Conservation (phyloP, 345 rosid genomes). For the Excoecaria cochinchinensis region DNA sequence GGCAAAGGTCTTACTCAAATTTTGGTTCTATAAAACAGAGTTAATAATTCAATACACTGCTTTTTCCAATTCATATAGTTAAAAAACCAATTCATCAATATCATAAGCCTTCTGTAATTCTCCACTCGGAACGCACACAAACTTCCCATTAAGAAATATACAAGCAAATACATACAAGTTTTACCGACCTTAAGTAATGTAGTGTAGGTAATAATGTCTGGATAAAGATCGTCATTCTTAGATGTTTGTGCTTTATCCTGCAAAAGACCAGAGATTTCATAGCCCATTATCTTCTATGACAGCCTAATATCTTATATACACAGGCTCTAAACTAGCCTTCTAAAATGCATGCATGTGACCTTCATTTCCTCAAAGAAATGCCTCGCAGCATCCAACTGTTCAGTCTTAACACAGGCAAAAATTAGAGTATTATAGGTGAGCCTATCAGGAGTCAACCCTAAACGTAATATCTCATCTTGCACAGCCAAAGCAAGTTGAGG, state of each 20-base stretch:
- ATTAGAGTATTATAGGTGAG: slow-evolving; percentile 65
- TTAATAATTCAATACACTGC: not conserved
- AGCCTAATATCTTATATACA: slow-evolving; percentile 26
- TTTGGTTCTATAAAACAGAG: not conserved
- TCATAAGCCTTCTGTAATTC: not conserved
- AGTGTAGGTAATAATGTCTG: slow-evolving; percentile 64
- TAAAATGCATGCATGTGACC: slow-evolving; percentile 55
- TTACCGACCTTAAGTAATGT: slow-evolving; percentile 56
- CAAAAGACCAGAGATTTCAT: slow-evolving; percentile 13
- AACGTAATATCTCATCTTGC: slow-evolving; percentile 45
- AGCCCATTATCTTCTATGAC: slow-evolving; percentile 25
- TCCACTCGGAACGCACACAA: not conserved
- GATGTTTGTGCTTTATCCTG: slow-evolving; percentile 51
- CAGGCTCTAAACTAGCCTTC: slow-evolving; percentile 56
- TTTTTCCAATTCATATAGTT: slow-evolving; percentile 8
- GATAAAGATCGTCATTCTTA: slow-evolving; percentile 35
- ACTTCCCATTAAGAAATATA: not conserved
- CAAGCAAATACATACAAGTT: not conserved
- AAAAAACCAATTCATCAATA: slow-evolving; percentile 10
- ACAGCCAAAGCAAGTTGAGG: slow-evolving; percentile 51
- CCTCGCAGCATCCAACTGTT: slow-evolving; percentile 58
- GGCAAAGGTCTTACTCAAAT: not conserved
- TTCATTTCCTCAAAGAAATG: slow-evolving; percentile 68
- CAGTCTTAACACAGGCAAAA: slow-evolving; percentile 49
- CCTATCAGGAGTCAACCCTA: slow-evolving; percentile 66